These are phyloP conservation scores for Friedmanniomyces simplex DNA, from an alignment of 495 filamentous ascomycete genomes.

Conservation along the genomic window DNA sequence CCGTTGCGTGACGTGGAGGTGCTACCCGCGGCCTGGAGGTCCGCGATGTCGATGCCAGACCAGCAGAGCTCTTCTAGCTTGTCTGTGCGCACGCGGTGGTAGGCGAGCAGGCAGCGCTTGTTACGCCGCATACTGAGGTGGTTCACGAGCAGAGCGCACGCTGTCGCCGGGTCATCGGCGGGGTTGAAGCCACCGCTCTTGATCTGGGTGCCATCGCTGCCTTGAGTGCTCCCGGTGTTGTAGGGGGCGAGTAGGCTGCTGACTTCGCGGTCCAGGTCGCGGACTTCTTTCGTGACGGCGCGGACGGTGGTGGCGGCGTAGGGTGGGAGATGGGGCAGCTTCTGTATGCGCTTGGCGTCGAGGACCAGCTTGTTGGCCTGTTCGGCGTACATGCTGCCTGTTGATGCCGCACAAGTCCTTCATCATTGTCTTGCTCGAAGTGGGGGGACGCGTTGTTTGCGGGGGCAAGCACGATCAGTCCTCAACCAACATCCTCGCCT, in stretches of 20 bases:
- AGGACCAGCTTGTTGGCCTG: constrained; percentile 62
- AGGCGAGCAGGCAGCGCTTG: constrained; percentile 91
- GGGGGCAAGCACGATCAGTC: not conserved
- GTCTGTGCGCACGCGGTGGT: constrained; percentile 80
- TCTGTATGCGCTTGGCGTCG: constrained; percentile 87
- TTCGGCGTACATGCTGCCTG: constrained; percentile 71
- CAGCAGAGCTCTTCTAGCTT: constrained; percentile 92
- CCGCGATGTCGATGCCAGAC: constrained; percentile 71
- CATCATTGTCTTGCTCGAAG: not conserved
- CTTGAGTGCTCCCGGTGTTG: constrained; percentile 67
- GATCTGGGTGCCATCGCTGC: constrained; percentile 75
- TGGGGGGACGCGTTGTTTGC: not conserved
- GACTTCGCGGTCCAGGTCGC: constrained; percentile 89
- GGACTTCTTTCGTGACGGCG: constrained; percentile 77
- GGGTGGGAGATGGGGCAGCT: constrained; percentile 75
- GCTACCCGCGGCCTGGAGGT: constrained; percentile 34
- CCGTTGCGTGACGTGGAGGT: constrained; percentile 7
- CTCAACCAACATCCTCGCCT: not conserved
- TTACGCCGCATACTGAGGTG: constrained; percentile 92
- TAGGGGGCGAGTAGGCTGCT: constrained; percentile 68
- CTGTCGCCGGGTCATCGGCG: constrained; percentile 67
- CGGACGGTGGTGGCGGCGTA: constrained; percentile 92
- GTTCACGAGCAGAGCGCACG: constrained; percentile 81
- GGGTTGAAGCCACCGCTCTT: constrained; percentile 70
- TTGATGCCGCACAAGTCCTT: not conserved